Evolutionary conservation across 129 eudicot genomes (phyloP), one percentile per base, ranked within the genome.

Genomic region (Escallonia herrerae): DNA sequence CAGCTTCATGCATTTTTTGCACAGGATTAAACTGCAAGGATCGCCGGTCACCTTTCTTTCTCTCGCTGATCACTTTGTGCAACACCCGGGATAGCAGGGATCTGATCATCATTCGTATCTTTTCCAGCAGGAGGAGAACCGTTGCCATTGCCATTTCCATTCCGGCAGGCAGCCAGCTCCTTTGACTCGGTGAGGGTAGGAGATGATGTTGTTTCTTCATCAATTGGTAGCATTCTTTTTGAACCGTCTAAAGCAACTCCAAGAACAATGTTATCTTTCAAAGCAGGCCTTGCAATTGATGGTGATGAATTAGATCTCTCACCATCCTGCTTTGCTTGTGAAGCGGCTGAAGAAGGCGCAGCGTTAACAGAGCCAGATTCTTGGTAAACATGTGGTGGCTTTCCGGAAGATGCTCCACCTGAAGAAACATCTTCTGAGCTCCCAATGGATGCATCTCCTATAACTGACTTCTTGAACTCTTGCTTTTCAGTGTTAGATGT

Each of bases 221-320:
- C 95, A 1, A 88, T 88, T 10, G 89, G 91, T 15, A 88, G 85
- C 46, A 81, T 78, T 69, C 86, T 74, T 73, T 77, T 88, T 49
- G 96, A 82, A 56, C 96, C 96, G 57, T 84, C 96, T 68, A 88
- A 70, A 52, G 96, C 96, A 72, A 88, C 96, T 60, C 96, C 93
- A 59, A 88, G 84, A 59, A 88, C 79, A 43, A 88, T 88, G 62
- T 88, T 88, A 71, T 88, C 91, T 73, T 88, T 87, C 71, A 88
- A 70, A 37, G 73, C 76, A 41, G 81, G 64, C 53, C 82, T 70
- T 2, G 57, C 40, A 6, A 43, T 7, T 43, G 33, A 22, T 22
- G 81, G 40, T 43, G 77, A 38, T 4, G 77, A 14, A 49, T 58
- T 62, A 4, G 70, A 14, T 51, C 67, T 78, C 63, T 74, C 81